Evolutionary conservation across 192 early-diverging fungal species (phyloP).

Genomic region (Coemansia sp.): DNA sequence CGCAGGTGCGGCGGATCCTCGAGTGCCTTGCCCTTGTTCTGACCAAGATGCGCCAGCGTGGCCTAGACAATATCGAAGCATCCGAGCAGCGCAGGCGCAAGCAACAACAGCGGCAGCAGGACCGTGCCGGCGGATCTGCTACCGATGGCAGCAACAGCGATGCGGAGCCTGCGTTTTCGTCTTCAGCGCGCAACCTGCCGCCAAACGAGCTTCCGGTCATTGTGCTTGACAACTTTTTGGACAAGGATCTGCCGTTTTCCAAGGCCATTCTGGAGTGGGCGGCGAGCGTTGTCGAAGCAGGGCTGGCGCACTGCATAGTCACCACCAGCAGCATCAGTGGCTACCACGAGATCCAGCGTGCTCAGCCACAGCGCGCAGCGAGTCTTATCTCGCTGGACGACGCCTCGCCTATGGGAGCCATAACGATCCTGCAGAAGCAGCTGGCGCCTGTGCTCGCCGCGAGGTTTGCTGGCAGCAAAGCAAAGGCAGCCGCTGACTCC

Average conservation of each 20-base stretch:
- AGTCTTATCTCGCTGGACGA: slow-evolving; percentile 43
- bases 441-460: slow-evolving; percentile 21
- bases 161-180: not conserved
- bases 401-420: slow-evolving; percentile 33
- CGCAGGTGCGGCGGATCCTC: slow-evolving; percentile 80
- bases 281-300: slow-evolving; percentile 71
- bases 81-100: slow-evolving; percentile 32
- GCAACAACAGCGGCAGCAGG: not conserved
- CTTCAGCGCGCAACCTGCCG: slow-evolving; percentile 13
- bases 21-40: slow-evolving; percentile 75
- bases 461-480: too few relatives aligned
- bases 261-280: slow-evolving; percentile 80
- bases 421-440: slow-evolving; percentile 41
- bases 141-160: not conserved
- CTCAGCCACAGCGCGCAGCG: slow-evolving; percentile 36
- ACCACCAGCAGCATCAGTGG: slow-evolving; percentile 69
- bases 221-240: slow-evolving; percentile 83
- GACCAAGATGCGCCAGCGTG: slow-evolving; percentile 51
- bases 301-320: slow-evolving; percentile 88
- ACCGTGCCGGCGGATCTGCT: not conserved
- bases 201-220: slow-evolving; percentile 76
- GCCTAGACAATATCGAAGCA: slow-evolving; percentile 22
- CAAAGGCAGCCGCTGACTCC: not conserved
- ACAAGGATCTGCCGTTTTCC: slow-evolving; percentile 61
- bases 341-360: slow-evolving; percentile 59